Base-by-base conservation (phyloP, 352 stramenopile species). In the Globisporangium abappressorium region DNA sequence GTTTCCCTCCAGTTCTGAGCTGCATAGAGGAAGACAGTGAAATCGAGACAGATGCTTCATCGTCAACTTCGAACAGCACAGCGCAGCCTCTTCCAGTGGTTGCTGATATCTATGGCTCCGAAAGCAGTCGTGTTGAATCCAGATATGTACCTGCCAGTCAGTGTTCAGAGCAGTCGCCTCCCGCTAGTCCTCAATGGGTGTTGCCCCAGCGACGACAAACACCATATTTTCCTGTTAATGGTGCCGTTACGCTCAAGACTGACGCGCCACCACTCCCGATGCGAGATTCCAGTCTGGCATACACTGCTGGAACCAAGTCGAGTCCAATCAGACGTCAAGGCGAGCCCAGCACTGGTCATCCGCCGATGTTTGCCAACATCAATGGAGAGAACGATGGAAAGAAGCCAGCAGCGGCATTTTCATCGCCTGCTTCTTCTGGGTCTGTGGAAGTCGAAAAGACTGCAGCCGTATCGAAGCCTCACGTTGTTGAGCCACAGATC, bases 301-400 rank as follows among this genome's bases (percentile, higher is more conserved):
- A 12, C 22, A 41, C 24, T 36, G 51, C 14, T 18, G 55, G 28
- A 22, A 53, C 55, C 22, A 69, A 65, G 36, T 26, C 33, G n/a
- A 70, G 67, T 36, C 62, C 62, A 28, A 56, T 60, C 15, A 46
- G 63, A 30, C 33, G 47, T 18, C 24, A 61, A 38, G 49, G 62
- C 9, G 66, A 72, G 28, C 66, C 24, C 4, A 72, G 54, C 33
- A 58, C 5, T 33, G 55, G 26, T 2, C 55, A 57, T 15, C 24
- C 12, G 6, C 9, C 55, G n/a, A n/a, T 30, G 55, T 18, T 62
- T 33, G 33, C 58, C 36, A 56, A 26, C 14, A 22, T 61, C 33
- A 12, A 8, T 47, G 33, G 9, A 43, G n/a, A 14, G 20, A 43
- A 24, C 28, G 38, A 57, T 11, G 33, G 15, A 26, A 56, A 43